Conservation (phyloP, 1,284 basidiomycete species). For the Sporisorium iseilematis-ciliati region DNA sequence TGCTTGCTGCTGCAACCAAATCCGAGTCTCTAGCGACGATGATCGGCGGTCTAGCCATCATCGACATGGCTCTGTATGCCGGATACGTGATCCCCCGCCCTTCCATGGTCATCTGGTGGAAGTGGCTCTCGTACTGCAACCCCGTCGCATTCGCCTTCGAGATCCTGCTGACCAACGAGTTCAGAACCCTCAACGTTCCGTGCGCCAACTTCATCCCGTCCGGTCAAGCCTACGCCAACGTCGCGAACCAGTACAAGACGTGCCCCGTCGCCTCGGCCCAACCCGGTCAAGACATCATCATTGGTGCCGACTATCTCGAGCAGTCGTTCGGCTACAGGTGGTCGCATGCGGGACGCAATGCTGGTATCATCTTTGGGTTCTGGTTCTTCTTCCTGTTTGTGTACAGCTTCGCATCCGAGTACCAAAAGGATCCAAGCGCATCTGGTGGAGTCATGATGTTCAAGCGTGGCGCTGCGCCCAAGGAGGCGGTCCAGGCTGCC, state of each 20-base stretch:
- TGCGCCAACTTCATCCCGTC: slow-evolving; percentile 50
- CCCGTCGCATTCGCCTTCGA: slow-evolving; percentile 62
- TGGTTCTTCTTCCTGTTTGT: slow-evolving; percentile 51
- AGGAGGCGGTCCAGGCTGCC: slow-evolving; percentile 30
- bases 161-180: slow-evolving; percentile 63
- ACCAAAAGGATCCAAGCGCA: slow-evolving; percentile 57
- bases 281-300: slow-evolving; percentile 48
- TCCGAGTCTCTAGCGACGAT: slow-evolving; percentile 55
- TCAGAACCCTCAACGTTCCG: slow-evolving; percentile 45
- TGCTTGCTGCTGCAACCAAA: slow-evolving; percentile 44
- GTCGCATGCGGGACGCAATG: slow-evolving; percentile 48
- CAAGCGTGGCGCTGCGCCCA: slow-evolving; percentile 47
- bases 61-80: slow-evolving; percentile 56
- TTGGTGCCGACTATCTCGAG: slow-evolving; percentile 40
- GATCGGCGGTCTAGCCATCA: slow-evolving; percentile 57
- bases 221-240: slow-evolving; percentile 41
- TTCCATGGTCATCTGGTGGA: slow-evolving; percentile 64
- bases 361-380: slow-evolving; percentile 59
- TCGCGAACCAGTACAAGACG: slow-evolving; percentile 44
- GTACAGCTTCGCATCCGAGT: slow-evolving; percentile 56
- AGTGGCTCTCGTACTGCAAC: slow-evolving; percentile 65
- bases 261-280: slow-evolving; percentile 52
- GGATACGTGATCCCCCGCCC: slow-evolving; percentile 63
- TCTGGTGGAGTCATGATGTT: slow-evolving; percentile 61
- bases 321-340: slow-evolving; percentile 50